A percentile compares a stretch with the other conserved stretches of the same genome.
Evolutionary conservation across 805 yeast species (phyloP).

Genomic region (Maudiozyma bulderi): DNA sequence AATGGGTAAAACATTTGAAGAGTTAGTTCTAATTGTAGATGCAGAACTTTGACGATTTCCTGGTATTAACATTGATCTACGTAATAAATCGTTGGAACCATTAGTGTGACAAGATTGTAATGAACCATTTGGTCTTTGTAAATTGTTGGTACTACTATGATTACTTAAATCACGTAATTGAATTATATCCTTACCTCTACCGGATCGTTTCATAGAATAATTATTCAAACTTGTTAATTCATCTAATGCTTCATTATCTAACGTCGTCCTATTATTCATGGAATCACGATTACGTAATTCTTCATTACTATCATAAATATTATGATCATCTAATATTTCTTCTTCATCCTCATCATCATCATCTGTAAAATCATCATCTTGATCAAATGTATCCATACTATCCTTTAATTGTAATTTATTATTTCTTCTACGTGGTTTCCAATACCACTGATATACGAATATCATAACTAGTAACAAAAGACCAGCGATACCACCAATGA

Average conservation of each 20-base stretch:
- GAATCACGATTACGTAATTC: not conserved
- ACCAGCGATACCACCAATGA: conserved; percentile 53
- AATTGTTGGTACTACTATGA: not conserved
- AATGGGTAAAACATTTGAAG: conserved; percentile 81
- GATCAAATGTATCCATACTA: conserved; percentile 13
- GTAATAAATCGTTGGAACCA: not conserved
- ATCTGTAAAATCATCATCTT: conserved; percentile 17
- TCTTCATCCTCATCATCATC: conserved; percentile 5
- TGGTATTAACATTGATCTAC: not conserved
- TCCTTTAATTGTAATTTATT: conserved; percentile 14
- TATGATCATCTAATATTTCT: not conserved
- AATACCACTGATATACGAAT: conserved; percentile 35
- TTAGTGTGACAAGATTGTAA: not conserved
- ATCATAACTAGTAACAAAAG: conserved; percentile 31
- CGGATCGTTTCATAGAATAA: not conserved
- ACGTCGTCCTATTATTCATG: not conserved
- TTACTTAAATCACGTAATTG: not conserved
- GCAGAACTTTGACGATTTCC: conserved; percentile 34
- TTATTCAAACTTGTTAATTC: not conserved
- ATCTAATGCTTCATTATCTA: not conserved
- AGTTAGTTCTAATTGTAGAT: conserved; percentile 62
- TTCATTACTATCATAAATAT: not conserved
- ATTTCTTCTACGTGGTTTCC: conserved; percentile 30
- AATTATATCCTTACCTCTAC: not conserved
- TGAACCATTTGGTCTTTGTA: not conserved